Evolutionary conservation across 352 stramenopile species (phyloP), one percentile per base, ranked within the genome.

Genomic region (Phytophthora boehmeriae): DNA sequence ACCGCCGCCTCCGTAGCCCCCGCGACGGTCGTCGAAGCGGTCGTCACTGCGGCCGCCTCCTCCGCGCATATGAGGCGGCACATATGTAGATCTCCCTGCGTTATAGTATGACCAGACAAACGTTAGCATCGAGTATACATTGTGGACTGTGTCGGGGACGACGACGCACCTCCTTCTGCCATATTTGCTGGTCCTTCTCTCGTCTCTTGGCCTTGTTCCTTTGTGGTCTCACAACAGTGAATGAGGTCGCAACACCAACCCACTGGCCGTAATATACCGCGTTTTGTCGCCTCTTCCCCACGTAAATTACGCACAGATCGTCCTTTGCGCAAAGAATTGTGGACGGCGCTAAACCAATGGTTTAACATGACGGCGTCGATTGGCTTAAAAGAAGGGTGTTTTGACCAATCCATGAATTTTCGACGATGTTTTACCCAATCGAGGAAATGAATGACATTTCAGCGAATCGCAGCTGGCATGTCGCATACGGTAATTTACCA

Each of bases 11-110:
- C 68, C 51, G 39, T 58, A 48, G 41, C 67, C 67, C 9, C 58
- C 51, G 19, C 59, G 53, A 20, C 75, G 54, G 32, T 74, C 69
- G 0, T 66, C 57, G 34, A 56, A 63, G 16, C 66, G 59, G 50
- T 59, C 62, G 3, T 67, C 66, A 53, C 70, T 56, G 57, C 70
- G 61, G 28, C 60, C 78, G 38, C 70, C 69, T 34, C 52, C 55
- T 23, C 73, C 59, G 59, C 80, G 75, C 63, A 93, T 69, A 65
- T 93, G 83, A 32, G 83, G 83, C 53, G 83, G 83, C 45, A 93
- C 78, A 75, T 93, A 93, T 62, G 80, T 72, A 51, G 74, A 76
- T 92, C 73, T 84, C 78, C 75, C 82, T 90, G 51, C 46, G 28
- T 54, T 4, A 68, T 39, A 54, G n/a, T 16, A 39, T 46, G 3